These are phyloP conservation scores for Penicillium arizonense DNA, from an alignment of 495 filamentous ascomycete genomes.

Conservation along the genomic window DNA sequence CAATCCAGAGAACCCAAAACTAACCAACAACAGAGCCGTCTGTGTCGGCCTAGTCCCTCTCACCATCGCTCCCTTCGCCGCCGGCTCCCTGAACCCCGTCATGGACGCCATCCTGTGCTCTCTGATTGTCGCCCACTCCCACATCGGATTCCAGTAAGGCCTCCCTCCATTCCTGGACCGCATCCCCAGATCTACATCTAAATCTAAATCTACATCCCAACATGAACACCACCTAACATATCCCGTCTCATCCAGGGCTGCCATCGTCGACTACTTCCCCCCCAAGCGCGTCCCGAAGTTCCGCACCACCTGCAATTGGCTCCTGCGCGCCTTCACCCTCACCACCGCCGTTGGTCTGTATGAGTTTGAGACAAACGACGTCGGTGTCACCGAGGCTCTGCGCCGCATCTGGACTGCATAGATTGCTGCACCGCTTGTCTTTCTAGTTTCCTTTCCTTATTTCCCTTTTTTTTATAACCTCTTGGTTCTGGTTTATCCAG, in stretches of 20 bases:
- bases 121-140: constrained; percentile 82
- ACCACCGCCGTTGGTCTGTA: constrained; percentile 86
- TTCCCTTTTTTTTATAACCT: constrained; percentile 23
- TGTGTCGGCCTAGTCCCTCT: constrained; percentile 78
- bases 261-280: constrained; percentile 91
- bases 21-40: constrained; percentile 52
- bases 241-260: constrained; percentile 43
- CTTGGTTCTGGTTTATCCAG: constrained; percentile 27
- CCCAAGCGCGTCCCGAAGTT: constrained; percentile 63
- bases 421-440: constrained; percentile 17
- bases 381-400: constrained; percentile 85
- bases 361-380: constrained; percentile 99
- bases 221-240: constrained; percentile 11
- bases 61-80: constrained; percentile 86
- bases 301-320: constrained; percentile 66
- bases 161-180: not conserved
- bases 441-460: constrained; percentile 23
- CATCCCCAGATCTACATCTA: not conserved
- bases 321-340: constrained; percentile 72
- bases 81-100: constrained; percentile 83
- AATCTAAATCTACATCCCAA: not conserved
- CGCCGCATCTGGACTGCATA: constrained; percentile 82
- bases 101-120: constrained; percentile 85
- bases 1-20: not conserved
- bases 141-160: constrained; percentile 85